phyloP scores from a whole-genome alignment of 306 rosid species.

The Abrus precatorius region DNA sequence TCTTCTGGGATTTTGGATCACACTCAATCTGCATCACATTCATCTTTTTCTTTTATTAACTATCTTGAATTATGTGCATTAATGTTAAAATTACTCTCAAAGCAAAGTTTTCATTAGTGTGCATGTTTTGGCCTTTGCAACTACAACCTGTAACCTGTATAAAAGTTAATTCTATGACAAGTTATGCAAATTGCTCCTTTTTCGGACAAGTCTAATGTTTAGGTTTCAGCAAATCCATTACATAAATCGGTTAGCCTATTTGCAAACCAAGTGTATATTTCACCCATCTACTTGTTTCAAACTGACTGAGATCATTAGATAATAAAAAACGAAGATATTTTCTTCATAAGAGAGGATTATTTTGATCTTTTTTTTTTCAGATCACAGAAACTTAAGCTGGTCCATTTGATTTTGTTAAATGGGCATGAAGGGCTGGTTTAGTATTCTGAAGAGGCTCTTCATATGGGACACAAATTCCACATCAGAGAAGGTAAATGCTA shows the following conservation, averaged over 20 bases:
- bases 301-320: conserved; percentile 3
- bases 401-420: conserved; percentile 58
- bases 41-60: conserved; percentile 35
- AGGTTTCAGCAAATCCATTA: conserved; percentile 37
- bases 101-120: conserved; percentile 36
- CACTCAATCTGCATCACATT: conserved; percentile 44
- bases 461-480: conserved; percentile 62
- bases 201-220: conserved; percentile 54
- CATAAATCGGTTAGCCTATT: conserved; percentile 36
- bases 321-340: conserved; percentile 25
- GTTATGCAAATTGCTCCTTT: conserved; percentile 52
- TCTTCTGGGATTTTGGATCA: conserved; percentile 46
- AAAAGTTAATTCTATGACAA: conserved; percentile 26
- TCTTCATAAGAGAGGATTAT: conserved; percentile 34
- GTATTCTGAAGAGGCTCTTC: conserved; percentile 72
- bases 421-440: conserved; percentile 86
- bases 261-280: conserved; percentile 38
- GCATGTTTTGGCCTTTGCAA: conserved; percentile 40
- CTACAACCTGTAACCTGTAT: conserved; percentile 31
- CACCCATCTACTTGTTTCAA: conserved; percentile 24
- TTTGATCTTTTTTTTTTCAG: conserved; percentile 46
- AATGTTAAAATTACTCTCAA: conserved; percentile 37
- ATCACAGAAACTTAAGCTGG: conserved; percentile 45
- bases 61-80: conserved; percentile 42
- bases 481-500: conserved; percentile 68